Base-by-base conservation (phyloP, 1,284 basidiomycete genomes). In the Pseudomicrostroma phylloplanum region DNA sequence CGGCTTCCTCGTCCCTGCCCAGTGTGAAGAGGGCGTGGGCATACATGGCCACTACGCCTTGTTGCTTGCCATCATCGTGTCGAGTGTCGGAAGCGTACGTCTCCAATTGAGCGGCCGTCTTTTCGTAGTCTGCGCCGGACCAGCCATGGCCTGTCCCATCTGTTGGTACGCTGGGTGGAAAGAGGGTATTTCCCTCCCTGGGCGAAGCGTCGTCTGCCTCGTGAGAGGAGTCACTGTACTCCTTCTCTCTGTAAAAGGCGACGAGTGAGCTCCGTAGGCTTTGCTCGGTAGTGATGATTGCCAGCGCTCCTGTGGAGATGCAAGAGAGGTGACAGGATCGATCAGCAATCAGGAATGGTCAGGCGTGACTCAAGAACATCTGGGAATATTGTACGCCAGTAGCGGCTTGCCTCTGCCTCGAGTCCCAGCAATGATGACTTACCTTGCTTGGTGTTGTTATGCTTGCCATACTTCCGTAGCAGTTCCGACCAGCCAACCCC, bases 381-480 rank as follows among this genome's bases (percentile, higher is more conserved):
- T n/a, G n/a, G n/a, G n/a, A n/a, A n/a, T n/a, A n/a, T 9, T 36
- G 30, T 36, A 4, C 30, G 9, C 30, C 9, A 3, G 30, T 4
- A 36, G 30, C 30, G 9, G 30, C 30, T 36, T 36, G 4, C 4
- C 30, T 9, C 30, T 36, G 30, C 30, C 30, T 36, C 3, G 30
- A 3, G 4, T 36, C 9, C 30, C 4, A 36, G 30, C 30, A 36
- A 36, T 9, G 41, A 7, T 17, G 11, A 70, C 71, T 61, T 55
- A 74, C 70, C 57, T 26, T 64, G 49, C 40, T 63, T 58, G 55
- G 70, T 65, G 6, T 77, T 62, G 48, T 80, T 79, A 73, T 79
- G 79, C 67, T 80, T 80, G 55, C 63, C 56, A 56, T 72, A 80
- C 64, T 79, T 79, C 60, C 78, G 70, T 17, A 80, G 59, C 21